Evolutionary conservation across 495 filamentous ascomycete species (phyloP), one percentile per base, ranked within the genome.

Genomic region (Terfezia boudieri): DNA sequence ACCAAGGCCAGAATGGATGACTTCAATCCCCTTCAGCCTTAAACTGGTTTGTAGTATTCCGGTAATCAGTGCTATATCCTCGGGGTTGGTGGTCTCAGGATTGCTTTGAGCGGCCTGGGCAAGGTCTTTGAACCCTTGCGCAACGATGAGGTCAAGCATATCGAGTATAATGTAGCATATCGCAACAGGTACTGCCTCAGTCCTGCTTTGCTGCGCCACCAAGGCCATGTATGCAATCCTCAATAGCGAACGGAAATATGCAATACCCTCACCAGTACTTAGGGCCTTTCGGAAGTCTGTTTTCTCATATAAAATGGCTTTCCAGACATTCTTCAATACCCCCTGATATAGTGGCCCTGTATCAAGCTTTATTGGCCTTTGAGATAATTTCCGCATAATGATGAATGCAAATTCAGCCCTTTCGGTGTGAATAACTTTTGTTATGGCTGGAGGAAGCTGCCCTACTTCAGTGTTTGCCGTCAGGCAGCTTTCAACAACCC

Each of bases 11-110:
- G 75, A 75, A 59, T 80, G 71, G 58, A 73, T 76, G 52, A 74
- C 68, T 26, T 73, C 71, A 58, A 84, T 74, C 17, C 76, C 75
- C 1, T 78, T 77, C n/a, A 94, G 73, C 55, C 76, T 78, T 22
- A 95, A 71, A 52, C 80, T 77, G 46, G 80, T 80, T 62, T 94
- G 87, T 14, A 96, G 71, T 58, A 95, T 81, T 8, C 82, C 85
- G n/a, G 82, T 94, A 23, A 99, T 69, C 48, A 95, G 81, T 16
- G 81, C 81, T 59, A 96, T 79, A 62, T 99, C 90, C 66, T 74
- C 61, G 54, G 81, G 72, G 20, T 67, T 61, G 14, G 61, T 52
- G 20, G 68, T 60, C 8, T 74, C 74, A 6, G 63, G 53, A 54
- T 64, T 41, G 7, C 53, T 36, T 52, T 65, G 62, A 2, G 67